Evolutionary conservation across 1,284 basidiomycete genomes (phyloP), one percentile per base, ranked within the genome.

Genomic region (Boletus austroedulis): DNA sequence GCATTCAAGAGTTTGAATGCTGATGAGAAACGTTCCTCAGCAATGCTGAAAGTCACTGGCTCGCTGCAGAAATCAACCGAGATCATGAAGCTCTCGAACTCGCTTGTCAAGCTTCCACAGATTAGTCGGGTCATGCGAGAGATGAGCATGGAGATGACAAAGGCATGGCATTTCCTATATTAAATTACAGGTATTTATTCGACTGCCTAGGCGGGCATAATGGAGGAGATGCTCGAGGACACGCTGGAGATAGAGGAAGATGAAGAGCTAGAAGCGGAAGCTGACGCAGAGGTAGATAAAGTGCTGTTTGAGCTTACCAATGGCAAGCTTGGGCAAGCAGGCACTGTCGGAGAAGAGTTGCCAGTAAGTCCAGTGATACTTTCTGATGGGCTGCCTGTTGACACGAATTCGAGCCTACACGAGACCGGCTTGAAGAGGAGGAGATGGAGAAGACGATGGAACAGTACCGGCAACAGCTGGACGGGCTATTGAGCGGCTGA

Each of bases 91-190:
- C 81, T 95, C 34, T 96, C 95, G 5, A 99, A 98, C 75, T 80
- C 89, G 49, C 83, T 99, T 47, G 81, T 99, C 67, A 95, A 89
- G 71, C 80, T 99, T 36, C 97, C 97, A 19, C 93, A 99, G 73
- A 86, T 99, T 55, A 92, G 87, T 72, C 89, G 87, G 63, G 84
- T 86, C 0, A 99, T 99, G 97, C 85, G 94, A 31, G 91, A 98
- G 70, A 96, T 99, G 94, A 93, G 90, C 67, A 92, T 95, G 86
- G 96, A 99, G 75, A 98, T 99, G 95, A 98, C 93, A 64, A 98
- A 98, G 84, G 94, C 91, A 60, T 24, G 73, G 36, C 53, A 32
- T n/a, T 41, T 49, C 50, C 19, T 38, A 26, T 32, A 19, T 45
- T 36, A 9, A 23, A 9, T 9, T 19, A 47, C 43, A 29, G 15